Base-by-base conservation (phyloP, 2,329 filamentous ascomycete genomes). In the Fusarium gaditjirri region DNA sequence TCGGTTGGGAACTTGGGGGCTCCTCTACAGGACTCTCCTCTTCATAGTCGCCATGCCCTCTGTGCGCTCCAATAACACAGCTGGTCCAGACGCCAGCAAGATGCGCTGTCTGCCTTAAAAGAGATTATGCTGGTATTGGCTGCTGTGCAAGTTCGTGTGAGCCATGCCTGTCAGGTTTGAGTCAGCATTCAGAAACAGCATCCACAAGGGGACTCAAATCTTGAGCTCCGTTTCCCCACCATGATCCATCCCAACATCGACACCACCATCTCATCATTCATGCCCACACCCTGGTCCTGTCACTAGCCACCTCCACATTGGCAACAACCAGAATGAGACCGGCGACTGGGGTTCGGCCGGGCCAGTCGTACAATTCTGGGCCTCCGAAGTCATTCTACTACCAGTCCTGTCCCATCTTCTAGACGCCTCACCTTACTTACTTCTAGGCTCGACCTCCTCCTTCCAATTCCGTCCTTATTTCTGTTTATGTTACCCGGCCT, bases 251-350 rank as follows among this genome's bases (percentile, higher is more conserved):
- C 62, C 70, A 75, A 72, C 72, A 75, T 77, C 75, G 74, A 77
- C 75, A 77, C 75, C 75, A 77, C 74, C 74, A 74, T 75, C 65
- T 68, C 74, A 75, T 76, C 75, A 72, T 73, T 76, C 72, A 76
- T 76, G 75, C 69, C 63, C 64, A 57, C 56, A 73, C 76, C 76
- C 76, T 64, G 63, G 76, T 75, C 74, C 73, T 75, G 68, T 76
- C 76, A 77, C 76, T 77, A 77, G 76, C 76, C 76, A 77, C 76
- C 76, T 77, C 76, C 76, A 77, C 76, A 77, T 74, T 75, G 75
- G 73, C 66, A 71, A 77, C 76, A 62, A 76, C 73, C 69, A 74
- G 71, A 77, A 74, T 70, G 75, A 76, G 74, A 77, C 71, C 61
- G 72, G 66, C 63, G 75, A 76, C 76, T 68, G 70, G 76, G 76